phyloP scores from a whole-genome alignment of 1,284 basidiomycete genomes.

The Phaffia rhodozyma region DNA sequence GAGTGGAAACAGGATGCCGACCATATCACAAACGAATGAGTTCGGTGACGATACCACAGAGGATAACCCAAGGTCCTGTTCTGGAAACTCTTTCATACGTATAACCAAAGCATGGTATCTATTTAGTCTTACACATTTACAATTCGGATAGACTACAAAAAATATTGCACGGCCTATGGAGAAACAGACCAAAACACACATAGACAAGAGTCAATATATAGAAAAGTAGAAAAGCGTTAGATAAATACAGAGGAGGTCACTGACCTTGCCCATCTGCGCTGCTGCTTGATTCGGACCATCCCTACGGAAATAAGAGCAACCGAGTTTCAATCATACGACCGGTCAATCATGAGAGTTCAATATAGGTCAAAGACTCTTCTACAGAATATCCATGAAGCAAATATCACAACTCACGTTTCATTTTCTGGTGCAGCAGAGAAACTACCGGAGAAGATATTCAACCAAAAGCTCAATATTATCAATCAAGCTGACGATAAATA shows the following conservation, averaged over 20 bases:
- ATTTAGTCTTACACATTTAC: too few relatives aligned
- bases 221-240: background rate
- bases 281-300: constrained; percentile 18
- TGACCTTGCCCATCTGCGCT: constrained; percentile 14
- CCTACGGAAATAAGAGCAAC: background rate
- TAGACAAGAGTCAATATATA: background rate
- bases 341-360: background rate
- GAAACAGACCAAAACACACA: background rate
- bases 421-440: constrained; percentile 97
- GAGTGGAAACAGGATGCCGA: too few relatives aligned
- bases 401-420: constrained; percentile 40
- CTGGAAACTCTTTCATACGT: too few relatives aligned
- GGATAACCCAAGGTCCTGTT: too few relatives aligned
- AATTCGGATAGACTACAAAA: constrained; percentile 1
- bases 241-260: background rate
- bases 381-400: background rate
- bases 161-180: constrained; percentile 13
- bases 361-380: too few relatives aligned
- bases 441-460: background rate
- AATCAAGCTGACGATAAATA: background rate
- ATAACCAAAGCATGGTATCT: too few relatives aligned
- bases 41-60: too few relatives aligned
- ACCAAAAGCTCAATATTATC: background rate
- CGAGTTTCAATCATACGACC: too few relatives aligned
- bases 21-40: too few relatives aligned